Evolutionary conservation across 2,329 filamentous ascomycete genomes (phyloP).

Genomic region (Ceratocystis albifundus): DNA sequence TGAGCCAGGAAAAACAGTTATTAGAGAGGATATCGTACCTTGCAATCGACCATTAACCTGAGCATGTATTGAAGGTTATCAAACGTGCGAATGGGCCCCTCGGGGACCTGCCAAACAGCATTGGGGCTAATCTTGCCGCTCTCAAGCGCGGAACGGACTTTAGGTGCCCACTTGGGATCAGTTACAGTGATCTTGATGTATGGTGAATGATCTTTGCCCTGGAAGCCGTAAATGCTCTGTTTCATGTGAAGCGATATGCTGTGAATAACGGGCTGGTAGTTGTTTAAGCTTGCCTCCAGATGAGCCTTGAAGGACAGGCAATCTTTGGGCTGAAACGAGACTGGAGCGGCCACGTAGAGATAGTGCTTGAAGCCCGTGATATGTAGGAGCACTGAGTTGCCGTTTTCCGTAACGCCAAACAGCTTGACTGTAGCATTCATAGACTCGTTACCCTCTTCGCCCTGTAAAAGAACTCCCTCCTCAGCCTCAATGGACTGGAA

Average conservation of each 20-base stretch:
- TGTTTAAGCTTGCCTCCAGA: conserved; percentile 67
- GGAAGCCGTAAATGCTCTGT: conserved; percentile 88
- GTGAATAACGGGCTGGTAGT: conserved; percentile 61
- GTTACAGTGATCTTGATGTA: conserved; percentile 90
- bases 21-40: conserved; percentile 39
- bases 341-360: conserved; percentile 79
- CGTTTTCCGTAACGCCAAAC: conserved; percentile 74
- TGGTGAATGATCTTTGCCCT: conserved; percentile 81
- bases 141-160: conserved; percentile 65
- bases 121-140: conserved; percentile 74
- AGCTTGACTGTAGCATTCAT: conserved; percentile 64
- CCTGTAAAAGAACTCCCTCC: conserved; percentile 70
- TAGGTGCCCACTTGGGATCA: conserved; percentile 73
- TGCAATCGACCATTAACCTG: conserved; percentile 95
- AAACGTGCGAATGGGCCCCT: conserved; percentile 69
- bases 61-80: conserved; percentile 93
- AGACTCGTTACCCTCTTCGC: conserved; percentile 28
- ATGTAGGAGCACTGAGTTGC: conserved; percentile 87
- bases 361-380: conserved; percentile 96
- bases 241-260: conserved; percentile 71
- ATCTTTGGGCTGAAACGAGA: conserved; percentile 67
- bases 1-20: neutral
- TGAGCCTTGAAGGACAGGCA: conserved; percentile 67
- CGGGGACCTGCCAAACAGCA: conserved; percentile 64
- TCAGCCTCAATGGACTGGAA: conserved; percentile 96